Conservation (phyloP, 1,139 yeast species). For the Saccharomyces hybrid region DNA sequence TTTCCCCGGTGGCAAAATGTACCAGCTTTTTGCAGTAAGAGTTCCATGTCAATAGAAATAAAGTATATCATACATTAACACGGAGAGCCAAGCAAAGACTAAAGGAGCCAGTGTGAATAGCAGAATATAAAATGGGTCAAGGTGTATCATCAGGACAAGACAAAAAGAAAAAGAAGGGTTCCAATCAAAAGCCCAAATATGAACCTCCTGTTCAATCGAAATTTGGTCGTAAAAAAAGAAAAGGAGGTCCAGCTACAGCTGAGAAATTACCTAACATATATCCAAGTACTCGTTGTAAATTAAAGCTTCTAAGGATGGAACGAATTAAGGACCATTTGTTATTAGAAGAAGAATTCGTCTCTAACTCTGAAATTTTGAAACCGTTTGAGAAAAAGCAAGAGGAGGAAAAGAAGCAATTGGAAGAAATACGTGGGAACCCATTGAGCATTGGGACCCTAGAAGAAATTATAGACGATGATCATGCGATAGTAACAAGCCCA, state of each 20-base stretch:
- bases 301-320: slow-evolving; percentile 84
- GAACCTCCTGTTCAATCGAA: slow-evolving; percentile 97
- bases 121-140: slow-evolving; percentile 49
- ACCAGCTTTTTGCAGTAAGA: no score
- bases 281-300: slow-evolving; percentile 90
- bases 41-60: no score
- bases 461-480: slow-evolving; percentile 96
- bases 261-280: slow-evolving; percentile 78
- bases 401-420: slow-evolving; percentile 91
- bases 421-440: slow-evolving; percentile 93
- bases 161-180: slow-evolving; percentile 63
- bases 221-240: slow-evolving; percentile 66
- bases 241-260: slow-evolving; percentile 89
- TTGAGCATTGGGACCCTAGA: slow-evolving; percentile 95
- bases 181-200: slow-evolving; percentile 84
- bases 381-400: slow-evolving; percentile 96
- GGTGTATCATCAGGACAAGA: slow-evolving; percentile 70
- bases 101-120: neutral
- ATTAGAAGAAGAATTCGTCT: slow-evolving; percentile 92
- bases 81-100: neutral
- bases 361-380: slow-evolving; percentile 88
- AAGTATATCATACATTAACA: neutral
- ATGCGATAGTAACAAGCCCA: slow-evolving; percentile 92
- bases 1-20: neutral
- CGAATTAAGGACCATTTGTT: slow-evolving; percentile 93